Conservation (phyloP, 257 asterid genomes). For the Ilex asprella region DNA sequence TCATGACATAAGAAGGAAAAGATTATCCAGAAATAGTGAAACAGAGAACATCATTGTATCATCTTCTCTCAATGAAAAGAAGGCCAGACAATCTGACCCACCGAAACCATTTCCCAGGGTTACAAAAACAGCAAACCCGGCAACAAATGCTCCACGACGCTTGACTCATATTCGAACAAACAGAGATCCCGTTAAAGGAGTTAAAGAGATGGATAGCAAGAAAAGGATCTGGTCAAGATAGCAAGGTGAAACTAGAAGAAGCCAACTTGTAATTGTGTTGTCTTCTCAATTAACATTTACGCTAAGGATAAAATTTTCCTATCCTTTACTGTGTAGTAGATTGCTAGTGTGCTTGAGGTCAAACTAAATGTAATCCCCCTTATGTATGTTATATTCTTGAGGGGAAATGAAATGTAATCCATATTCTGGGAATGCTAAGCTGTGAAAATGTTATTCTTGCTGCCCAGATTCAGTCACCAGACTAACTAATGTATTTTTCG, state of each 20-base stretch:
- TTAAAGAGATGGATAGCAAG: conserved; percentile 76
- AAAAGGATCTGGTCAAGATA: conserved; percentile 83
- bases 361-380: too few species aligned
- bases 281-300: conserved; percentile 2
- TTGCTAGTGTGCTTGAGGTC: too few species aligned
- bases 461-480: too few species aligned
- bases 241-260: conserved; percentile 10
- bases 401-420: too few species aligned
- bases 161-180: conserved; percentile 36
- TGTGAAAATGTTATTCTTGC: too few species aligned
- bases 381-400: too few species aligned
- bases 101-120: conserved; percentile 38
- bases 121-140: conserved; percentile 45
- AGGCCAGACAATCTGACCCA: conserved; percentile 61
- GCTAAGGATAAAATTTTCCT: not conserved
- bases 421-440: too few species aligned
- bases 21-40: conserved; percentile 13
- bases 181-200: conserved; percentile 55
- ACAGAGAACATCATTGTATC: conserved; percentile 3
- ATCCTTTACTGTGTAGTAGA: too few species aligned
- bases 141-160: conserved; percentile 35
- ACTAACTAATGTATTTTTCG: too few species aligned
- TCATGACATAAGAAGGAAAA: conserved; percentile 13
- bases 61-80: conserved; percentile 28
- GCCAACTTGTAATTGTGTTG: conserved; percentile 18